phyloP scores from a whole-genome alignment of 1,139 yeast genomes.

The Sugiyamaella pinicola region DNA sequence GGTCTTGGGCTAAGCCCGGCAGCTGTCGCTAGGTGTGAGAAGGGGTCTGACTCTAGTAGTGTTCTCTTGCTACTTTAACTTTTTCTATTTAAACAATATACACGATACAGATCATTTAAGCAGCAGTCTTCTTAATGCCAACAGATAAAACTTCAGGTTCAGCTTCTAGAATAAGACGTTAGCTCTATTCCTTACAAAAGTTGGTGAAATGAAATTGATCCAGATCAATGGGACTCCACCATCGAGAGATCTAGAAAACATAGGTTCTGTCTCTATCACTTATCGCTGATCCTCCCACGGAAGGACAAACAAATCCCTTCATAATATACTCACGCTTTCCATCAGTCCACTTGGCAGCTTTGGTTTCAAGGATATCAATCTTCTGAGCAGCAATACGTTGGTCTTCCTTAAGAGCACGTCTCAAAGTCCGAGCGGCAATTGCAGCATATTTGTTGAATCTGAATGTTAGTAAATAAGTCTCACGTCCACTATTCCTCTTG shows the following conservation, averaged over 20 bases:
- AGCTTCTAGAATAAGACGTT: conserved; percentile 22
- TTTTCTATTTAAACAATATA: conserved; percentile 5
- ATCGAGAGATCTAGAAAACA: too few species aligned
- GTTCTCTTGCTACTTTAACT: too few species aligned
- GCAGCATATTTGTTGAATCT: conserved; percentile 87
- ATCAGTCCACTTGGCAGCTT: conserved; percentile 69
- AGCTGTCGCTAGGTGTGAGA: too few species aligned
- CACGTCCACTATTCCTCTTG: background rate
- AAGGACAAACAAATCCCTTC: too few species aligned
- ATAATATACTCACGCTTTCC: conserved; percentile 53
- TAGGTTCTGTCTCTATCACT: too few species aligned
- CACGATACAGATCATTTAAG: conserved; percentile 16
- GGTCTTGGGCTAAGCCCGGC: too few species aligned
- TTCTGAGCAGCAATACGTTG: conserved; percentile 72
- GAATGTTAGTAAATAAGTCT: conserved; percentile 6
- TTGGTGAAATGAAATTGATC: too few species aligned
- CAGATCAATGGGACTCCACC: too few species aligned
- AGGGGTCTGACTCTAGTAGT: too few species aligned
- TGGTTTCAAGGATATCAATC: conserved; percentile 77
- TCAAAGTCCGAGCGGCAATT: conserved; percentile 85
- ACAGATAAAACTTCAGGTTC: conserved; percentile 33
- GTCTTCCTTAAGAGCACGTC: conserved; percentile 88
- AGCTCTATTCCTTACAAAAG: background rate
- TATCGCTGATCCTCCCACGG: too few species aligned
- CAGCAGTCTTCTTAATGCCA: conserved; percentile 25